phyloP scores from a whole-genome alignment of 805 yeast genomes.

The Candida dajiaensis region DNA sequence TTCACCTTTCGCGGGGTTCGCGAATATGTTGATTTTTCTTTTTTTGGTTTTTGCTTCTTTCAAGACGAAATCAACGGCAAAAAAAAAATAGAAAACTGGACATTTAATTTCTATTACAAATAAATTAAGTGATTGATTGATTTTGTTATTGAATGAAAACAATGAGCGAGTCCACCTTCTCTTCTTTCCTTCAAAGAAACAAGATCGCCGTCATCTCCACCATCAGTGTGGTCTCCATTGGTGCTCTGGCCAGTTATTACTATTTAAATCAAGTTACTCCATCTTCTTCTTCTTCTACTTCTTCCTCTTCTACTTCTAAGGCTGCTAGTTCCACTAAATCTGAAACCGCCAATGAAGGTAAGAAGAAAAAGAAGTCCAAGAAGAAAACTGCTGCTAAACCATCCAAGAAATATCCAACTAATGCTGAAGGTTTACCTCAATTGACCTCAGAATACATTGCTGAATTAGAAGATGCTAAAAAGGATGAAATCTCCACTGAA shows the following conservation, averaged over 20 bases:
- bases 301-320: no score
- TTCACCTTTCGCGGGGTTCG: no score
- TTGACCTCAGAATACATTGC: slow-evolving; percentile 41
- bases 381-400: slow-evolving; percentile 13
- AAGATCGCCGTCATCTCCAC: slow-evolving; percentile 60
- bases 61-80: neutral
- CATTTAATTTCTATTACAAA: no score
- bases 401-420: slow-evolving; percentile 42
- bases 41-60: neutral
- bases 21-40: no score
- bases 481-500: slow-evolving; percentile 59
- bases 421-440: slow-evolving; percentile 51
- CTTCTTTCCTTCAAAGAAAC: slow-evolving; percentile 33
- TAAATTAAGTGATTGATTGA: no score
- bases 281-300: no score
- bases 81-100: no score
- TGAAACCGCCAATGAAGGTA: no score
- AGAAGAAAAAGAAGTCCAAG: slow-evolving; percentile 39
- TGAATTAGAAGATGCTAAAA: slow-evolving; percentile 43
- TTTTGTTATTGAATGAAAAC: no score
- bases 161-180: neutral
- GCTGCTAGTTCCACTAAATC: no score
- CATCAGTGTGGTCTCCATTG: slow-evolving; percentile 58
- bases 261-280: slow-evolving; percentile 30
- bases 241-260: slow-evolving; percentile 52